These are phyloP conservation scores for Sapria himalayana DNA, from an alignment of 345 rosid genomes.

Conservation along the genomic window DNA sequence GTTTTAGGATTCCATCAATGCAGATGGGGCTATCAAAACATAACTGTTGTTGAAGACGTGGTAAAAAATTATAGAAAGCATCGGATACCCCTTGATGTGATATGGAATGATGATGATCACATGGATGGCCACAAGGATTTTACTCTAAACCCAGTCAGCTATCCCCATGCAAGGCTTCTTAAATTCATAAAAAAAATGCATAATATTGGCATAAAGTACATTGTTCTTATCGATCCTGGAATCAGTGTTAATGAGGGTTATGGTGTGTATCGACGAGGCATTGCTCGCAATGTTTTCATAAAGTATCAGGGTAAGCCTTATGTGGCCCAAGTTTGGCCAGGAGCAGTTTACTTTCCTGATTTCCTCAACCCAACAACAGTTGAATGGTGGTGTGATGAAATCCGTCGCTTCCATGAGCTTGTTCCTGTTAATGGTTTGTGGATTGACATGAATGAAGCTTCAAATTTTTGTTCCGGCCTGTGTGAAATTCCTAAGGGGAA, in stretches of 20 bases:
- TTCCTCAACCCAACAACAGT: conserved; percentile 88
- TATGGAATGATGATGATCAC: conserved; percentile 96
- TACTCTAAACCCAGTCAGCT: conserved; percentile 42
- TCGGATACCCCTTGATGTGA: conserved; percentile 78
- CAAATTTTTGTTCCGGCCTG: conserved; percentile 68
- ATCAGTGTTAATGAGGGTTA: conserved; percentile 57
- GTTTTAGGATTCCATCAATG: conserved; percentile 85
- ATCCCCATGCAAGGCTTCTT: conserved; percentile 58
- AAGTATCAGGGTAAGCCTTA: conserved; percentile 69
- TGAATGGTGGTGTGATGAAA: conserved; percentile 82
- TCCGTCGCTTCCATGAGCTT: conserved; percentile 69
- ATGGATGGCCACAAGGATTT: conserved; percentile 93
- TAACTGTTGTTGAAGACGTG: conserved; percentile 87
- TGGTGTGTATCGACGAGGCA: conserved; percentile 59
- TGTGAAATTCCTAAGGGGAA: conserved; percentile 50
- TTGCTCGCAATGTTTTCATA: conserved; percentile 73
- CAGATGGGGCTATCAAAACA: conserved; percentile 92
- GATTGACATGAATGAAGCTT: conserved; percentile 98
- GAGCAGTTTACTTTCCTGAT: conserved; percentile 87
- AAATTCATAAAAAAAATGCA: conserved; percentile 76
- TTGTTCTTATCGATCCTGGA: conserved; percentile 68
- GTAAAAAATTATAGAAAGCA: conserved; percentile 71
- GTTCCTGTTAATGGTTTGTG: conserved; percentile 82
- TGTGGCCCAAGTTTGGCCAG: conserved; percentile 98
- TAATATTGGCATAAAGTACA: conserved; percentile 71